A percentile compares a stretch with the other conserved stretches of the same genome.
phyloP scores from a whole-genome alignment of 129 eudicot species.

The Flaveria sonorensis region DNA sequence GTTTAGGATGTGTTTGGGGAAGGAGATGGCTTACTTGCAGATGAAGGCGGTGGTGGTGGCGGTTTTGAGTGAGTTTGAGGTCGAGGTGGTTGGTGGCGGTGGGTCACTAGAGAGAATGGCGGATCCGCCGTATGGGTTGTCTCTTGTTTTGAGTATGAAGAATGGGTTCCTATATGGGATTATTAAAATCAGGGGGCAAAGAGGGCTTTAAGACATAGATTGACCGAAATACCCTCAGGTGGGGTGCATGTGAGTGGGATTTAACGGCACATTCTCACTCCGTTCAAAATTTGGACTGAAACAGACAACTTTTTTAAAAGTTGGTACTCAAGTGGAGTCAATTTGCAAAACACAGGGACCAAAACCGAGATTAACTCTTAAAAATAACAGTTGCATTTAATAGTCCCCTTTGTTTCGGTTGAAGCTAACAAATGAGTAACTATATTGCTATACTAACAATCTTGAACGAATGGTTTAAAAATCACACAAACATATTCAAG shows the following conservation, averaged over 20 bases:
- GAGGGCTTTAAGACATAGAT: too few species aligned
- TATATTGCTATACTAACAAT: neutral
- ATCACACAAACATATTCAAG: neutral
- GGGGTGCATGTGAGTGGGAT: too few species aligned
- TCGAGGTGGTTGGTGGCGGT: slow-evolving; percentile 58
- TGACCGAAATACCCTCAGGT: too few species aligned
- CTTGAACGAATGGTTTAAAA: neutral
- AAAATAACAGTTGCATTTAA: neutral
- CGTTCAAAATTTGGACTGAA: too few species aligned
- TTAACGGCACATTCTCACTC: too few species aligned
- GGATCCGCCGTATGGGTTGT: slow-evolving; percentile 53
- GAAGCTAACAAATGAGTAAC: neutral
- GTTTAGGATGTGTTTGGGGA: slow-evolving; percentile 66
- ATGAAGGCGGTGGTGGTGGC: slow-evolving; percentile 63
- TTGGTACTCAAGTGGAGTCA: too few species aligned
- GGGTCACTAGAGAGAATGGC: slow-evolving; percentile 37
- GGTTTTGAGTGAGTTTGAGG: slow-evolving; percentile 43
- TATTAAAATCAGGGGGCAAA: too few species aligned
- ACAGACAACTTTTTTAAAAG: too few species aligned
- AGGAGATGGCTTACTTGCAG: slow-evolving; percentile 67
- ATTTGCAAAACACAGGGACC: too few species aligned
- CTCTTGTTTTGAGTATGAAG: slow-evolving; percentile 51
- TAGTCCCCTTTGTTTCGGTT: neutral
- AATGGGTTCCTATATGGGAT: too few species aligned
- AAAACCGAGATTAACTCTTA: too few species aligned